Percentiles rank a stretch among this genome's conserved stretches.
Evolutionary conservation across 345 rosid species (phyloP).

Genomic region (Citrus trifoliata): DNA sequence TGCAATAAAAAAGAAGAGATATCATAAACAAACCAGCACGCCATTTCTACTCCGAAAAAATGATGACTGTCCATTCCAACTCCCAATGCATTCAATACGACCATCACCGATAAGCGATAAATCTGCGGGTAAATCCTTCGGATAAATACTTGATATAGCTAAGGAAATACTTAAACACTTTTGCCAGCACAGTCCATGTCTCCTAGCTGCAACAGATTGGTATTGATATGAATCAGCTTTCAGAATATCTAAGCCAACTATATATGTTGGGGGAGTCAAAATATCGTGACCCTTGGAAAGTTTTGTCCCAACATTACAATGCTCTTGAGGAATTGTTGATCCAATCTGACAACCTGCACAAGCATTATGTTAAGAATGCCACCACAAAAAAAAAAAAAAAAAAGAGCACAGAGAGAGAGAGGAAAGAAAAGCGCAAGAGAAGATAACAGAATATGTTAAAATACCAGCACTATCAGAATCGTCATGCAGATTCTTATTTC

Average conservation of each 20-base stretch:
- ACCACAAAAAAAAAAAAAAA: not conserved
- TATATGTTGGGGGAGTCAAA: slow-evolving; percentile 60
- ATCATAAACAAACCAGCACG: slow-evolving; percentile 62
- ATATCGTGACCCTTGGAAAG: slow-evolving; percentile 27
- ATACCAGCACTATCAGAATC: slow-evolving; percentile 45
- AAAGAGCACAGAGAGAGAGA: too few relatives aligned
- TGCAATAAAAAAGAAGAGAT: slow-evolving; percentile 7
- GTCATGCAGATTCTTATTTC: slow-evolving; percentile 26
- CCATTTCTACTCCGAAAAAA: slow-evolving; percentile 61
- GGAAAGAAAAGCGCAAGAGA: not conserved
- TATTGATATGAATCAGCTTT: slow-evolving; percentile 50
- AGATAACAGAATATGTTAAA: slow-evolving; percentile 4
- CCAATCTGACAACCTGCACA: slow-evolving; percentile 53
- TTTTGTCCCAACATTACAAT: slow-evolving; percentile 23
- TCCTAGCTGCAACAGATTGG: slow-evolving; percentile 48
- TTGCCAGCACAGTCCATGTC: slow-evolving; percentile 58
- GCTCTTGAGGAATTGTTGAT: slow-evolving; percentile 26
- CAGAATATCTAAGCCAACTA: slow-evolving; percentile 69
- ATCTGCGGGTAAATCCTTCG: slow-evolving; percentile 42
- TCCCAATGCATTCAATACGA: slow-evolving; percentile 61
- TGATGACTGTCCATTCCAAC: slow-evolving; percentile 54
- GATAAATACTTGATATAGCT: slow-evolving; percentile 51
- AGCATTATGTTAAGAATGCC: slow-evolving; percentile 17
- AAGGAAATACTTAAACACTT: slow-evolving; percentile 70
- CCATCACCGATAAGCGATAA: slow-evolving; percentile 50